Percentiles rank a stretch among this genome's conserved stretches.
Evolutionary conservation across 805 yeast species (phyloP).

Genomic region (Phaffomyces antillensis): DNA sequence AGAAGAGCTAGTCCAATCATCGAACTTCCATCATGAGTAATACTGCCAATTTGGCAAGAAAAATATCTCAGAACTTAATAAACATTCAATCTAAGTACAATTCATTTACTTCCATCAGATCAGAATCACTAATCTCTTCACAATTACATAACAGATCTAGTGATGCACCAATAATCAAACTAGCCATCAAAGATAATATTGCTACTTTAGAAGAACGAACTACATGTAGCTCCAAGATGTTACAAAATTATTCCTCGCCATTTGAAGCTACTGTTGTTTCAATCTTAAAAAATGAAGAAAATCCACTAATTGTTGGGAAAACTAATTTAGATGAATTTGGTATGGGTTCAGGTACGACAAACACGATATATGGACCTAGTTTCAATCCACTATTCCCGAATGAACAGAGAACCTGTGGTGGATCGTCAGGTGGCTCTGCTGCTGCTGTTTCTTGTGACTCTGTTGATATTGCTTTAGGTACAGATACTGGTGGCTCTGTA

Average conservation of each 20-base stretch:
- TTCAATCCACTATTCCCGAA: constrained; percentile 42
- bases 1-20: too few species aligned
- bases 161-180: constrained; percentile 9
- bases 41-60: neutral
- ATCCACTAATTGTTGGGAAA: constrained; percentile 62
- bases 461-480: constrained; percentile 76
- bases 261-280: constrained; percentile 69
- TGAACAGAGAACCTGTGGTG: constrained; percentile 57
- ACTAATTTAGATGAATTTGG: constrained; percentile 96
- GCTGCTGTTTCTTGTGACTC: constrained; percentile 75
- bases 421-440: constrained; percentile 95
- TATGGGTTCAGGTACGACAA: constrained; percentile 77
- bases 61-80: constrained; percentile 8
- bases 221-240: constrained; percentile 69
- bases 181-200: constrained; percentile 76
- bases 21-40: neutral
- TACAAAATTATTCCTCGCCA: constrained; percentile 61
- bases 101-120: constrained; percentile 36
- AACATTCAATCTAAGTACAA: constrained; percentile 26
- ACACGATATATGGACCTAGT: constrained; percentile 51
- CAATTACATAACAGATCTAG: neutral
- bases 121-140: constrained; percentile 1
- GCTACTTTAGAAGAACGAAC: constrained; percentile 60
- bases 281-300: constrained; percentile 40
- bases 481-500: constrained; percentile 97